Evolutionary conservation across 345 rosid species (phyloP).

Genomic region (Ceriops tagal): DNA sequence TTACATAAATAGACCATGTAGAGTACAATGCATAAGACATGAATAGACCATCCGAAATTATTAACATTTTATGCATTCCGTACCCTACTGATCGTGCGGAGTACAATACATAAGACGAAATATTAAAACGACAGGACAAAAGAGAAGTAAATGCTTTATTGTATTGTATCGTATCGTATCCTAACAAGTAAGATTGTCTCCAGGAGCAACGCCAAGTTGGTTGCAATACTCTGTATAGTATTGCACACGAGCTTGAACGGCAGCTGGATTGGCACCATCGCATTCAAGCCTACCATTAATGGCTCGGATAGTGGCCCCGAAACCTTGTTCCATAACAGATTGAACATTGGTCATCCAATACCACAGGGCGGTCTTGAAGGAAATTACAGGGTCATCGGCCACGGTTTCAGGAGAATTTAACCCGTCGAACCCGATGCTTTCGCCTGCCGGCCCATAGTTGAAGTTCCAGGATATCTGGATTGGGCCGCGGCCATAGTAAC

Average conservation of each 20-base stretch:
- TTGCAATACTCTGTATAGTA: constrained; percentile 40
- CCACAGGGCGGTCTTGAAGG: constrained; percentile 48
- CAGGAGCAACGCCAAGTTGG: constrained; percentile 44
- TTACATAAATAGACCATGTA: too few relatives aligned
- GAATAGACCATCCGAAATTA: too few relatives aligned
- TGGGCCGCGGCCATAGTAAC: constrained; percentile 48
- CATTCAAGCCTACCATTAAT: constrained; percentile 45
- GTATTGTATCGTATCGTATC: neutral
- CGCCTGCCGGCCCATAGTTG: constrained; percentile 48
- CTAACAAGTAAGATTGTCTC: constrained; percentile 39
- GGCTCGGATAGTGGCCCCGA: constrained; percentile 50
- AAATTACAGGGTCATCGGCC: constrained; percentile 32
- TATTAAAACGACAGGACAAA: neutral
- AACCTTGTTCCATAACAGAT: constrained; percentile 36
- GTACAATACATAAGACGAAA: too few relatives aligned
- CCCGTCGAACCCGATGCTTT: constrained; percentile 35
- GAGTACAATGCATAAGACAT: too few relatives aligned
- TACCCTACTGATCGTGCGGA: too few relatives aligned
- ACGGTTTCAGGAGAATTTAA: constrained; percentile 40
- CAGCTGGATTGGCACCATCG: constrained; percentile 22
- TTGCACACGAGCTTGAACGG: constrained; percentile 34
- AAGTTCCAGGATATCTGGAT: constrained; percentile 53
- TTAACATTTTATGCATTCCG: too few relatives aligned
- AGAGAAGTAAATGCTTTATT: neutral
- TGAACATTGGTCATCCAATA: constrained; percentile 44